Evolutionary conservation across 2,329 filamentous ascomycete genomes (phyloP).

Genomic region (Botrytis squamosa): DNA sequence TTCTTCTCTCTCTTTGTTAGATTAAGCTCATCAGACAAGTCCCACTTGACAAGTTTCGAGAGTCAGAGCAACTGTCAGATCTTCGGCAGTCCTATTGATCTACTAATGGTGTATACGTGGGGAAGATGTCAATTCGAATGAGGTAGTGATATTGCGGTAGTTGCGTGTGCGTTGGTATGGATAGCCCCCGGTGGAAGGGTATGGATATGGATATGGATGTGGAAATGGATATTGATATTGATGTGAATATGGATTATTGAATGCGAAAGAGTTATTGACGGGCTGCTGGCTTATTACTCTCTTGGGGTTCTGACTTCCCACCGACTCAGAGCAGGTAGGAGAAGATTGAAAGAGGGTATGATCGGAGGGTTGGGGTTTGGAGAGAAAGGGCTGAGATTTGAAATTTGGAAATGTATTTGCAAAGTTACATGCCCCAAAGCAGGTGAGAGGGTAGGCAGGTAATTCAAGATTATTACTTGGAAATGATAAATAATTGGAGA

Average conservation of each 20-base stretch:
- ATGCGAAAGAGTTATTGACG: neutral
- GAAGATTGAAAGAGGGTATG: conserved; percentile 9
- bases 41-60: conserved; percentile 26
- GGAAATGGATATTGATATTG: neutral
- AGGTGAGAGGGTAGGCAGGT: neutral
- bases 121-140: conserved; percentile 20
- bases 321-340: neutral
- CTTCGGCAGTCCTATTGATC: conserved; percentile 31
- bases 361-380: neutral
- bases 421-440: neutral
- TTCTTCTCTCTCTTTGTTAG: conserved; percentile 20
- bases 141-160: conserved; percentile 9
- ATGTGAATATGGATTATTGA: neutral
- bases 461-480: neutral
- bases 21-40: conserved; percentile 34
- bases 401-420: conserved; percentile 1
- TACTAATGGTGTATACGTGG: conserved; percentile 22
- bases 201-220: neutral
- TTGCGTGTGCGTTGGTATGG: neutral
- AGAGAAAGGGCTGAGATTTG: neutral
- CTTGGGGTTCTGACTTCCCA: neutral
- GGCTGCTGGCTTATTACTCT: neutral
- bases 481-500: conserved; percentile 5
- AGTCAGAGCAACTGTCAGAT: conserved; percentile 29
- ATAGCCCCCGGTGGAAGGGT: neutral